These are phyloP conservation scores for Periconia digitata DNA, from an alignment of 2,329 filamentous ascomycete genomes.

Conservation along the genomic window DNA sequence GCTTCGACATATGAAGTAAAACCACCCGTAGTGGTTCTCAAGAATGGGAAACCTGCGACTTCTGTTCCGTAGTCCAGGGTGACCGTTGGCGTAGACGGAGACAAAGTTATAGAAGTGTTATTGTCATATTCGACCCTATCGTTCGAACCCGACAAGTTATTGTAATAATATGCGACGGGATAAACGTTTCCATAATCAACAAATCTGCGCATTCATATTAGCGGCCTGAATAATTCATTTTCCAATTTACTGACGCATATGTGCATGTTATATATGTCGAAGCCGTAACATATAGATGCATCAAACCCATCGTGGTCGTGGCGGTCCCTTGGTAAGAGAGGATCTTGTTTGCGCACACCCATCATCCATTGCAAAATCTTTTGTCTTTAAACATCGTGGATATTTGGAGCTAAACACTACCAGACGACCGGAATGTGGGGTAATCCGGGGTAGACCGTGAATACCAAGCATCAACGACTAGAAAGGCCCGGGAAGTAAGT, in stretches of 20 bases:
- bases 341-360: no score
- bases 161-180: background rate
- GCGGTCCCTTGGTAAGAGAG: no score
- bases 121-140: background rate
- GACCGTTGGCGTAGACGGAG: conserved; percentile 6
- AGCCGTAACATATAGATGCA: no score
- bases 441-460: no score
- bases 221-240: background rate
- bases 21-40: conserved; percentile 1
- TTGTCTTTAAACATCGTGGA: no score
- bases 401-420: no score
- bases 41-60: conserved; percentile 19
- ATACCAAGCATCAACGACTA: no score
- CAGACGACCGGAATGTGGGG: no score
- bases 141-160: background rate
- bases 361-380: no score
- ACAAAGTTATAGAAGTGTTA: conserved; percentile 1
- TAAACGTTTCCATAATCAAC: background rate
- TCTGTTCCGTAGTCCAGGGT: conserved; percentile 19
- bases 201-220: background rate
- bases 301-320: no score
- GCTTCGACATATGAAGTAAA: conserved; percentile 9
- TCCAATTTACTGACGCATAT: background rate
- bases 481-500: no score
- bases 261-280: background rate